A percentile compares a stretch with the other conserved stretches of the same genome.
These are phyloP conservation scores for Periconia macrospinosa DNA, from an alignment of 2,329 filamentous ascomycete genomes.

Conservation along the genomic window DNA sequence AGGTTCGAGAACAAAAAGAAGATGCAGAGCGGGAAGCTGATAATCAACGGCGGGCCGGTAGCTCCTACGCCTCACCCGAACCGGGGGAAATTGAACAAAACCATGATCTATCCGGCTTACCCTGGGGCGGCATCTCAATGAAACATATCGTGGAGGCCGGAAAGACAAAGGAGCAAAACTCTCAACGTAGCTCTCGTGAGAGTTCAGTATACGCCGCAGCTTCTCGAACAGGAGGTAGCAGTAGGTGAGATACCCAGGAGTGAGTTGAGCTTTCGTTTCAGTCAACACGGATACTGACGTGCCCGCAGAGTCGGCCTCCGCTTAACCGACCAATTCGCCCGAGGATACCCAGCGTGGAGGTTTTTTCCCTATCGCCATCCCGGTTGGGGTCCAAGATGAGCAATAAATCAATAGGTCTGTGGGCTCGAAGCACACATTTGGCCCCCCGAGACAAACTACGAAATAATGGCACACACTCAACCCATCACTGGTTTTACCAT, in stretches of 20 bases:
- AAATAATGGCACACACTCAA: background rate
- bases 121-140: conserved; percentile 72
- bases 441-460: background rate
- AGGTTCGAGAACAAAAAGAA: conserved; percentile 68
- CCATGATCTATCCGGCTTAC: conserved; percentile 64
- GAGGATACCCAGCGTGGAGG: conserved; percentile 36
- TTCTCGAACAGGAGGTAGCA: conserved; percentile 43
- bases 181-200: conserved; percentile 43
- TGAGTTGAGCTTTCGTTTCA: conserved; percentile 26
- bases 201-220: conserved; percentile 42
- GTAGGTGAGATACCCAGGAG: conserved; percentile 40
- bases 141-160: conserved; percentile 52
- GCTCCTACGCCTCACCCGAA: conserved; percentile 64
- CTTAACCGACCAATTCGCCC: conserved; percentile 46
- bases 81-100: conserved; percentile 57
- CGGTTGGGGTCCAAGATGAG: conserved; percentile 17
- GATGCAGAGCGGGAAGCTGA: conserved; percentile 63
- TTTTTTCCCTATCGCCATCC: conserved; percentile 23
- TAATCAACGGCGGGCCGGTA: conserved; percentile 65
- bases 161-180: conserved; percentile 49
- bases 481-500: background rate
- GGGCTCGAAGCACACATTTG: background rate
- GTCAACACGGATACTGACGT: conserved; percentile 20
- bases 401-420: background rate
- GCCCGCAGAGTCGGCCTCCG: conserved; percentile 39